Base-by-base conservation (phyloP, 345 rosid genomes). In the Murraya koenigii region DNA sequence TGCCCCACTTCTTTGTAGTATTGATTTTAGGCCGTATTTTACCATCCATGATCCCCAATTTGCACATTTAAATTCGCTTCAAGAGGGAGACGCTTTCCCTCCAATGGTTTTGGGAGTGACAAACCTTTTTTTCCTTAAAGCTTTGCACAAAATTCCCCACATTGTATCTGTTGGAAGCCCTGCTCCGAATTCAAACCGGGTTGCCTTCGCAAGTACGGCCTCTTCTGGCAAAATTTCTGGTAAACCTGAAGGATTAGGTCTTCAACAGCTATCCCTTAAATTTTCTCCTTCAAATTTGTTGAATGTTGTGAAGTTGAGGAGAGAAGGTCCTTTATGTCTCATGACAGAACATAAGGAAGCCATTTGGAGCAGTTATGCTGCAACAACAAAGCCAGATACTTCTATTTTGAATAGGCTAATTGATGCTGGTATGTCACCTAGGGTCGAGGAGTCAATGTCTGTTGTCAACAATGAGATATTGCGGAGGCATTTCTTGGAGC, bases 321-420 rank as follows among this genome's bases (percentile, higher is more conserved):
- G 99, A 84, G 99, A 96, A 67, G 98, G 99, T 44, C 99, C 99
- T 47, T 86, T 96, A 54, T 90, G 97, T 87, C 97, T 96, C 75
- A 94, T 96, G 98, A 88, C 97, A 38, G 99, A 94, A 83, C 99
- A 96, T 80, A 96, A 90, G 90, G 99, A 96, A 89, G 98, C 98
- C 78, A 75, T 96, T 39, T 96, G 99, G 99, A 96, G 93, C 78
- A 85, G 88, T 75, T 92, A 94, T 79, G 72, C 88, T 68, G 87
- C 98, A 66, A 83, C 91, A 77, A 96, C 97, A 5, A 94, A 94
- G 85, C 99, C 97, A 6, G 99, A 96, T 85, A 96, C 97, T 79
- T 92, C 97, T 47, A 88, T 96, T 70, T 84, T 96, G 89, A 96
- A 94, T 81, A 90, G 98, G 80, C 97, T 96, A 62, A 81, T 96